Evolutionary conservation across 2,329 filamentous ascomycete genomes (phyloP), one percentile per base, ranked within the genome.

Genomic region (Conoideocrella luteorostrata): DNA sequence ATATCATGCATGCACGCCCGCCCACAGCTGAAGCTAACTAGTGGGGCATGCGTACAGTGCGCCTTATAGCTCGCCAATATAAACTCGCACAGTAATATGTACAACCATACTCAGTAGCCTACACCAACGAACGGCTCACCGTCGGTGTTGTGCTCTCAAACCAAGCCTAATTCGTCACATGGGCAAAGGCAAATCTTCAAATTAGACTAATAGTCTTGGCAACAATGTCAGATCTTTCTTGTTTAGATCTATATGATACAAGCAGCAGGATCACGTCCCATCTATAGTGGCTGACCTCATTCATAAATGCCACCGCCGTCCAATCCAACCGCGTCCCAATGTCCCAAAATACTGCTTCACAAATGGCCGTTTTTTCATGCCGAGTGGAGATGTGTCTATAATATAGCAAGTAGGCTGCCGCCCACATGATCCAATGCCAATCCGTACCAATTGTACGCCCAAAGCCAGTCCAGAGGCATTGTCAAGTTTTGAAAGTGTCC

Each of bases 361-460:
- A 30, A 40, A 49, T 53, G 42, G 56, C 48, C 52, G 56, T 58
- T 59, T 52, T 54, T 55, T 57, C 50, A 64, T 68, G 62, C 60
- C 63, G 67, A 74, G 71, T 70, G 67, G 71, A 71, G 71, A 69
- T 70, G 60, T 66, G 61, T 72, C 67, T 72, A 71, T 67, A 51
- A 56, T n/a, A n/a, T n/a, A n/a, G 52, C 29, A 40, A 50, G 52
- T 28, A 51, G 53, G 51, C 24, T 51, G 51, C 40, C 40, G 32
- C 51, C 56, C 50, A 43, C 35, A 51, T 52, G 54, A 41, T 44
- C 42, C 44, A 30, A 39, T 48, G 36, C 46, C 43, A 43, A 21
- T 46, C 30, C 39, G 30, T 39, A 39, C 28, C 39, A 15, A 29
- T 22, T 17, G 13, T 36, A 43, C n/a, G 33, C 41, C 37, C 40